Evolutionary conservation across 495 filamentous ascomycete genomes (phyloP).

Genomic region (Oidiodendron maius): DNA sequence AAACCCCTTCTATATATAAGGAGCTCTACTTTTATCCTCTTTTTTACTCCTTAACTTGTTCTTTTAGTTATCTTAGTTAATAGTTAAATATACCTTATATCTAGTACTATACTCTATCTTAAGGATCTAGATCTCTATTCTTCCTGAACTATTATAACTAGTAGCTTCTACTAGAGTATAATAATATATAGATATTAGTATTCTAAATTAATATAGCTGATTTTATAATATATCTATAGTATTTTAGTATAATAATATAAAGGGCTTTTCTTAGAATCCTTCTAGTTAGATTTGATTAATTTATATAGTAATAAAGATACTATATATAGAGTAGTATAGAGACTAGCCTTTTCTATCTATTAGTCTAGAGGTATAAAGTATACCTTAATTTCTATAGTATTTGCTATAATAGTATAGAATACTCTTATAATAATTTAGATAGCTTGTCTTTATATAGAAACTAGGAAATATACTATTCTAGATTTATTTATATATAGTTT

Average conservation of each 20-base stretch:
- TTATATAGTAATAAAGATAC: not conserved
- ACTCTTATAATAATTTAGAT: constrained; percentile 19
- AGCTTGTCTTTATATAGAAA: constrained; percentile 16
- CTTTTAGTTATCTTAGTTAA: too few species aligned
- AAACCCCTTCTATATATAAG: too few species aligned
- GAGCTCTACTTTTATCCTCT: too few species aligned
- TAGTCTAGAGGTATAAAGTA: constrained; percentile 14
- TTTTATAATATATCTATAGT: constrained; percentile 5
- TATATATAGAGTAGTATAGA: too few species aligned
- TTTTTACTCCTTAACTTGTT: too few species aligned
- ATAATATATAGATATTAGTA: constrained; percentile 11
- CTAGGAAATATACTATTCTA: constrained; percentile 12
- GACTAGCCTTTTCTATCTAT: constrained; percentile 16
- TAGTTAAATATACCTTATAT: too few species aligned
- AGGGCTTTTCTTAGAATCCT: too few species aligned
- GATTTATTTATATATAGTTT: too few species aligned
- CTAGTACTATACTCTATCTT: too few species aligned
- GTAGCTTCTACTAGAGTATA: constrained; percentile 18
- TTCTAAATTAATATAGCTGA: constrained; percentile 4
- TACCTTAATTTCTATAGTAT: constrained; percentile 17
- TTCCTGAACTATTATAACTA: too few species aligned
- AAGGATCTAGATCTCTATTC: too few species aligned
- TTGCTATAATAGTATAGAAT: constrained; percentile 18
- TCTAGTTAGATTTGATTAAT: not conserved
- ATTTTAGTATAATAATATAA: too few species aligned